Evolutionary conservation across 202 grass and related monocot genomes (phyloP).

Genomic region (Thinopyrum obtusiflorum): DNA sequence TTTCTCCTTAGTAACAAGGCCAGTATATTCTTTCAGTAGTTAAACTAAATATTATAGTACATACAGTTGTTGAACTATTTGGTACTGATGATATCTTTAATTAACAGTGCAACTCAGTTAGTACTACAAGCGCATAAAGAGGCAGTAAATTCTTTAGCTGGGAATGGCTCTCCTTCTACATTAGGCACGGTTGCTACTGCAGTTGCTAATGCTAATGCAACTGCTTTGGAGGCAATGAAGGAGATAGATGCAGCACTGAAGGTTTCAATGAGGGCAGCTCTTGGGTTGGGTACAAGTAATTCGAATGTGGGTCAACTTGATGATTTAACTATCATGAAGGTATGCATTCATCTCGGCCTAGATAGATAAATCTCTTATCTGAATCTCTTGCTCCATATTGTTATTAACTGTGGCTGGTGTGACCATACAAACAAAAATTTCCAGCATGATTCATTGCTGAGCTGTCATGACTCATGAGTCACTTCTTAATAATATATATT

Average conservation of each 20-base stretch:
- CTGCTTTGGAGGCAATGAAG: slow-evolving; percentile 87
- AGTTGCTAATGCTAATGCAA: slow-evolving; percentile 86
- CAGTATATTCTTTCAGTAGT: neutral
- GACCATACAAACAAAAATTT: neutral
- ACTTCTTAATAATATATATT: neutral
- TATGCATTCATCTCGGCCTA: slow-evolving; percentile 21
- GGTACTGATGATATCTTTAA: slow-evolving; percentile 15
- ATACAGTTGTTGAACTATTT: slow-evolving; percentile 6
- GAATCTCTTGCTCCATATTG: slow-evolving; percentile 6
- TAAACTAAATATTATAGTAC: slow-evolving; percentile 1
- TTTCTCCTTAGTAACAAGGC: no score
- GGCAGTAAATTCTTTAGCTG: slow-evolving; percentile 83
- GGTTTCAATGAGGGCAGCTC: slow-evolving; percentile 73
- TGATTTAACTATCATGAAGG: slow-evolving; percentile 96
- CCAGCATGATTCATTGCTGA: neutral
- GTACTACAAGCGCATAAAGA: slow-evolving; percentile 91
- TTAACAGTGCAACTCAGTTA: slow-evolving; percentile 77
- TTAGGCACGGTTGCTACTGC: slow-evolving; percentile 86
- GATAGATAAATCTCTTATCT: neutral
- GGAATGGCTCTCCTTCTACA: slow-evolving; percentile 64
- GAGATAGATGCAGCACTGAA: slow-evolving; percentile 93
- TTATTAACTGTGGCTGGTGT: slow-evolving; percentile 8
- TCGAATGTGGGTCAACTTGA: slow-evolving; percentile 69
- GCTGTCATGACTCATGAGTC: neutral
- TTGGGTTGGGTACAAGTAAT: slow-evolving; percentile 64